phyloP scores from a whole-genome alignment of 352 stramenopile genomes.

The Pythium sukuiense region DNA sequence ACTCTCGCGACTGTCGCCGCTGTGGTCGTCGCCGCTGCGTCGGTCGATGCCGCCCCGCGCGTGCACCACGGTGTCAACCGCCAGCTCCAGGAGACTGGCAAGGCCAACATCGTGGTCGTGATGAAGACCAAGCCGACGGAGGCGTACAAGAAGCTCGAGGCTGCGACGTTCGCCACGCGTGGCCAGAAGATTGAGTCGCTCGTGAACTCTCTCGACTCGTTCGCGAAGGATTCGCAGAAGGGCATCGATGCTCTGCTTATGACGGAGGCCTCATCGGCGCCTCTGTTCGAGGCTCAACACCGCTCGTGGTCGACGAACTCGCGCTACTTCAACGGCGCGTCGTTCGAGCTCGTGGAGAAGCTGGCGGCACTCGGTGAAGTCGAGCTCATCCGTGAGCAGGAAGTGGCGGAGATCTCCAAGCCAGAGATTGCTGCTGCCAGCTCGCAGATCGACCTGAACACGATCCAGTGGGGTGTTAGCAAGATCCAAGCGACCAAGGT shows the following conservation, averaged over 20 bases:
- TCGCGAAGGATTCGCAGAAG: conserved; percentile 18
- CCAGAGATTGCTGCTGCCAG: neutral
- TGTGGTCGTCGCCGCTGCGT: neutral
- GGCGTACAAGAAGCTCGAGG: conserved; percentile 5
- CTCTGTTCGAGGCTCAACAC: conserved; percentile 14
- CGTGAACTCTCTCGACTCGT: conserved; percentile 19
- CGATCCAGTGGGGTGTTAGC: conserved; percentile 29
- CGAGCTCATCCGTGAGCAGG: conserved; percentile 16
- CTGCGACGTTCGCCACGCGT: conserved; percentile 9
- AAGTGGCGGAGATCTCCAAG: conserved; percentile 3
- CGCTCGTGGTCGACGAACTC: conserved; percentile 20
- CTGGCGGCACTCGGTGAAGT: conserved; percentile 13
- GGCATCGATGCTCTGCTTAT: conserved; percentile 23
- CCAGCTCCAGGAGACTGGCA: conserved; percentile 11
- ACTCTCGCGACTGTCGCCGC: conserved; percentile 11
- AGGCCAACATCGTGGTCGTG: conserved; percentile 23
- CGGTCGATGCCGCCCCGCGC: neutral
- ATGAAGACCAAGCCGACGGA: conserved; percentile 20
- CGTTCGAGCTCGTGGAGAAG: conserved; percentile 20
- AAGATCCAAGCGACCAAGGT: conserved; percentile 23
- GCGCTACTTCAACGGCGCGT: conserved; percentile 22
- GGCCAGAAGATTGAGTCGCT: conserved; percentile 27
- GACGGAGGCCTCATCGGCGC: neutral
- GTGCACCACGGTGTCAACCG: conserved; percentile 21
- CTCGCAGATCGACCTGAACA: conserved; percentile 6